Evolutionary conservation across 352 stramenopile species (phyloP).

Genomic region (Phytophthora ohioensis): DNA sequence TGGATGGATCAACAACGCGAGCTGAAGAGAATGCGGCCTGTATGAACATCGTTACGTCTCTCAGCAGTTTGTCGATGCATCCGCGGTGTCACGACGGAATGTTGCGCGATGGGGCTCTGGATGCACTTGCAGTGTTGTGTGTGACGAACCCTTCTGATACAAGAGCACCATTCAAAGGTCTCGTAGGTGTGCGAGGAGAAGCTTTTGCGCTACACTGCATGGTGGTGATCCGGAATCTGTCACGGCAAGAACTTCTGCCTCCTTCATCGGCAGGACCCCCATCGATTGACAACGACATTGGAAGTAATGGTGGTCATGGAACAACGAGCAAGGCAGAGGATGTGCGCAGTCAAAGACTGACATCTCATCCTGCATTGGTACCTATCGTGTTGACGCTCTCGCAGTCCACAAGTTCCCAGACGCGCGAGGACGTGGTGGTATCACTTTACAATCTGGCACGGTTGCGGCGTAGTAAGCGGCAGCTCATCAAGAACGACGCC

Average conservation of each 20-base stretch:
- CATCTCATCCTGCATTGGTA: constrained; percentile 58
- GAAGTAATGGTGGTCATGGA: constrained; percentile 6
- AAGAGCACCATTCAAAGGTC: constrained; percentile 60
- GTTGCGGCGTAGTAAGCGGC: constrained; percentile 61
- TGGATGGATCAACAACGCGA: constrained; percentile 32
- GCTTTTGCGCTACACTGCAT: constrained; percentile 73
- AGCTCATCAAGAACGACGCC: constrained; percentile 82
- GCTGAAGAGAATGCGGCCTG: constrained; percentile 45
- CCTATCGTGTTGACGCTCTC: constrained; percentile 67
- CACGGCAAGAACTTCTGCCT: constrained; percentile 41
- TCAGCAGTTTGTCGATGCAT: constrained; percentile 75
- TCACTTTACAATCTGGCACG: constrained; percentile 72
- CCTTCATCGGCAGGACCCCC: not conserved
- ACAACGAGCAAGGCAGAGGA: constrained; percentile 39
- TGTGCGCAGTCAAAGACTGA: constrained; percentile 65
- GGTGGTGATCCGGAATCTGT: constrained; percentile 75
- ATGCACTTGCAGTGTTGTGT: constrained; percentile 60
- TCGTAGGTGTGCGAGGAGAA: constrained; percentile 72
- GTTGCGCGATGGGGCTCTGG: constrained; percentile 76
- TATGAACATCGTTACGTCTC: constrained; percentile 73
- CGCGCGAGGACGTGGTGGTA: constrained; percentile 74
- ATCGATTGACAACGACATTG: constrained; percentile 6
- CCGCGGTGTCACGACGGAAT: constrained; percentile 73
- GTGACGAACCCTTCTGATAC: constrained; percentile 51
- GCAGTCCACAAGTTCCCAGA: constrained; percentile 53